Conservation (phyloP, 352 stramenopile genomes). For the Saprolegnia diclina region DNA sequence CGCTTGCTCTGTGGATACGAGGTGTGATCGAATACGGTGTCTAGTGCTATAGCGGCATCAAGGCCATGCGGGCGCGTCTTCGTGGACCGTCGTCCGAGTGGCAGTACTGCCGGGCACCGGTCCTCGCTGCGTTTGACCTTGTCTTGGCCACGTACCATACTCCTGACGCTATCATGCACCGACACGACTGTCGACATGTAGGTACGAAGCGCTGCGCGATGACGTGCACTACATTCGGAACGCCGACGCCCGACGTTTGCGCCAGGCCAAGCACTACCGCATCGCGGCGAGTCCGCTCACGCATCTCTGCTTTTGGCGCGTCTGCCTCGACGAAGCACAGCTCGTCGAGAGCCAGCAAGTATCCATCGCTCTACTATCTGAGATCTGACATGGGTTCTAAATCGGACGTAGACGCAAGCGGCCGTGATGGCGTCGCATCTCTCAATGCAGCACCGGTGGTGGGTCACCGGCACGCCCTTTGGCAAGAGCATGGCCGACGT, state of each 20-base stretch:
- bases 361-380: not conserved
- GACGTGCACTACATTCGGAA: conserved; percentile 78
- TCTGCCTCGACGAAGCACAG: conserved; percentile 92
- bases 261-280: conserved; percentile 68
- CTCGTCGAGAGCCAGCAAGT: conserved; percentile 77
- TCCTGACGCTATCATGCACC: not conserved
- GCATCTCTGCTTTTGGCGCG: conserved; percentile 81
- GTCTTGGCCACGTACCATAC: conserved; percentile 69
- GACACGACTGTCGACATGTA: not conserved
- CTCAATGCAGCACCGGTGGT: conserved; percentile 63
- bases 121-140: conserved; percentile 80
- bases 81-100: conserved; percentile 41
- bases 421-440: conserved; percentile 81
- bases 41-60: conserved; percentile 49
- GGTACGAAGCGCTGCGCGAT: conserved; percentile 77
- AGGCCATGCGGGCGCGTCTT: conserved; percentile 37
- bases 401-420: conserved; percentile 53
- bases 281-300: conserved; percentile 85
- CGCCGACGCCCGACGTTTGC: conserved; percentile 35
- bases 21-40: no score
- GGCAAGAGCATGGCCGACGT: conserved; percentile 78
- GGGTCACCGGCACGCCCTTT: conserved; percentile 87
- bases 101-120: conserved; percentile 45
- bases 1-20: not conserved
- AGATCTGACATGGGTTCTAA: conserved; percentile 2